These are phyloP conservation scores for Firmiana major DNA, from an alignment of 345 rosid genomes.

Conservation along the genomic window DNA sequence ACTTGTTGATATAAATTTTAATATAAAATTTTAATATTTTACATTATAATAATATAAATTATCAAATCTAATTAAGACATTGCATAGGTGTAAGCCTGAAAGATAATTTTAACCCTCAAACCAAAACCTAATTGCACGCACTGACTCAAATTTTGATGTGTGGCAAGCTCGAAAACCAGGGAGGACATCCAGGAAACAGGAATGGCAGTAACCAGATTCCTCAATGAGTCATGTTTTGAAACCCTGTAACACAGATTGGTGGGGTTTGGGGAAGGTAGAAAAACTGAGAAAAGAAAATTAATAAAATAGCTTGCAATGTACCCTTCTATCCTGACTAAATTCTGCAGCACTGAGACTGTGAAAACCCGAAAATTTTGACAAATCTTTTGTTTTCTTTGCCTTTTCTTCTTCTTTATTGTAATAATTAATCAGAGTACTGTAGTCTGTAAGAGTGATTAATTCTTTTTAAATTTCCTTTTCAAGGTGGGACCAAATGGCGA, in stretches of 20 bases:
- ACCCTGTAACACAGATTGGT: not conserved
- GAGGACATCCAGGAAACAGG: conserved; percentile 8
- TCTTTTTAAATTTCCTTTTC: conserved; percentile 3
- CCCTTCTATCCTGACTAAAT: not conserved
- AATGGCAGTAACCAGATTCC: conserved; percentile 29
- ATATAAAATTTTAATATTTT: no score
- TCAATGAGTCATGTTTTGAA: conserved; percentile 15
- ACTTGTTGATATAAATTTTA: no score
- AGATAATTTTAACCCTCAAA: not conserved
- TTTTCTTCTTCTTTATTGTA: not conserved
- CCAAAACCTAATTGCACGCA: no score
- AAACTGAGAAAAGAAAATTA: not conserved
- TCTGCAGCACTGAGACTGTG: not conserved
- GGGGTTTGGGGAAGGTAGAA: not conserved
- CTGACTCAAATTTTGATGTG: conserved; percentile 12
- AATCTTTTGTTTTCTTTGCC: conserved; percentile 3
- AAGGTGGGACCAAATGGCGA: conserved; percentile 31
- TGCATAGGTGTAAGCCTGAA: not conserved
- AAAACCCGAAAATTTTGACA: conserved; percentile 11
- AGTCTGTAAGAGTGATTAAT: conserved; percentile 1
- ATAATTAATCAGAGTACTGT: not conserved
- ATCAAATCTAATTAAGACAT: no score
- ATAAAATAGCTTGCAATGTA: not conserved
- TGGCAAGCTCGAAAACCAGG: conserved; percentile 8
- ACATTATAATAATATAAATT: no score